These are phyloP conservation scores for Leptographium lundbergii DNA, from an alignment of 2,329 filamentous ascomycete species.

Conservation along the genomic window DNA sequence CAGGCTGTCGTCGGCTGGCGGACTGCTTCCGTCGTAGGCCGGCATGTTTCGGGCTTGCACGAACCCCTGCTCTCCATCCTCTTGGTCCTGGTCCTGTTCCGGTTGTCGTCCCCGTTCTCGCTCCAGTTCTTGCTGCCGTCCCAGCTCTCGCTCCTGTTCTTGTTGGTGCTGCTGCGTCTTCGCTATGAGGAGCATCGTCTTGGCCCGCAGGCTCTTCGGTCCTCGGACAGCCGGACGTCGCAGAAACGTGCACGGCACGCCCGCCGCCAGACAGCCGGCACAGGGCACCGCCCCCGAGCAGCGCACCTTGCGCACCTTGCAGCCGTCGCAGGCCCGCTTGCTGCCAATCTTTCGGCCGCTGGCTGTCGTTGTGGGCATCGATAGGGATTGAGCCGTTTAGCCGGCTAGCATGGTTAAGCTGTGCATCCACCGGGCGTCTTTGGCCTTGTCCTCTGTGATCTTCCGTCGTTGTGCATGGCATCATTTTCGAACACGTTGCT, in stretches of 20 bases:
- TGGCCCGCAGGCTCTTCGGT: conserved; percentile 30
- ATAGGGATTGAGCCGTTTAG: not conserved
- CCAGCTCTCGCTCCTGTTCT: no score
- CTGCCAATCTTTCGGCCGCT: conserved; percentile 21
- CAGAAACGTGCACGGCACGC: conserved; percentile 38
- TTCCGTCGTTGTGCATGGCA: not conserved
- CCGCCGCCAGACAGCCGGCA: conserved; percentile 27
- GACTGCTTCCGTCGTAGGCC: not conserved
- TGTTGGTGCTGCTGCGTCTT: conserved; percentile 9
- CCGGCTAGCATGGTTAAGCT: not conserved
- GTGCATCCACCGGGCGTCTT: no score
- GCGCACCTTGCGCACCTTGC: conserved; percentile 39
- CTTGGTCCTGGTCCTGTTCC: no score
- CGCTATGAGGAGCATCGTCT: conserved; percentile 29
- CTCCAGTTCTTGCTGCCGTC: no score
- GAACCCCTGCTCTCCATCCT: not conserved
- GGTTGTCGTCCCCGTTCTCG: no score
- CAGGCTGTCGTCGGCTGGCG: no score
- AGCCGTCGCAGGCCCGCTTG: conserved; percentile 33
- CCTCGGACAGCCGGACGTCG: conserved; percentile 30
- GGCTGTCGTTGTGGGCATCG: not conserved
- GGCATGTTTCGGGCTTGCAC: no score
- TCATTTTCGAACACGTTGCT: not conserved
- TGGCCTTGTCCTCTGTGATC: not conserved
- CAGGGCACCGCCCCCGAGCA: conserved; percentile 36